Evolutionary conservation across 371 early-diverging fungal genomes (phyloP).

Genomic region (Apophysomyces elegans): DNA sequence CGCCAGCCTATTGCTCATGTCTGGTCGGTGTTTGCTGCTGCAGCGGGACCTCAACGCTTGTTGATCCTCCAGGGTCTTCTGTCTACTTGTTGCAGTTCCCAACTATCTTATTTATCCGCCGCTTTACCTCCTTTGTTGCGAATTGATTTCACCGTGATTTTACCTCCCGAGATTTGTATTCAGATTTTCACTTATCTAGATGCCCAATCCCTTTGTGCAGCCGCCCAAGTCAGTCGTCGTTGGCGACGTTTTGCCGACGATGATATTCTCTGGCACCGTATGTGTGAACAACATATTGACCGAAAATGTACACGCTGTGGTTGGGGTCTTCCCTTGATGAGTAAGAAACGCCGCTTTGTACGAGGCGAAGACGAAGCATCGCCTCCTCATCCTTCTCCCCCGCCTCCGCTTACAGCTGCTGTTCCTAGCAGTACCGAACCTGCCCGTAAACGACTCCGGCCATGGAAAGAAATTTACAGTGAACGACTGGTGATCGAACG

Average conservation of each 20-base stretch:
- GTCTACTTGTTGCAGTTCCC: constrained; percentile 71
- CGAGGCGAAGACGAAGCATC: background rate
- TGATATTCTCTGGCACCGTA: constrained; percentile 88
- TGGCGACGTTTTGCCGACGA: constrained; percentile 88
- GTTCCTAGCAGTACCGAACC: too few species aligned
- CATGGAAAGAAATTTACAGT: constrained; percentile 85
- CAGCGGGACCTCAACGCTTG: constrained; percentile 57
- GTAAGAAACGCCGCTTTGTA: constrained; percentile 33
- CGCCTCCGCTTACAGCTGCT: too few species aligned
- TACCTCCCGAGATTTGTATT: constrained; percentile 79
- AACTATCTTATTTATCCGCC: constrained; percentile 75
- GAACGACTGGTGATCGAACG: constrained; percentile 81
- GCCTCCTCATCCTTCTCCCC: too few species aligned
- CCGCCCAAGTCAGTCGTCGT: constrained; percentile 78
- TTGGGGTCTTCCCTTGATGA: constrained; percentile 85
- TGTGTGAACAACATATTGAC: constrained; percentile 96
- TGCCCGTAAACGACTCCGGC: background rate
- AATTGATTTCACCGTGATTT: constrained; percentile 75
- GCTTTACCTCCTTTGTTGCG: constrained; percentile 68
- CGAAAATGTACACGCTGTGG: constrained; percentile 92
- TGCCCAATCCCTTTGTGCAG: constrained; percentile 84
- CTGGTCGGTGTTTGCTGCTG: constrained; percentile 60
- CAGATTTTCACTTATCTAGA: constrained; percentile 86
- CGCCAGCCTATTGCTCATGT: constrained; percentile 53
- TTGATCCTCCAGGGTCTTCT: constrained; percentile 70